Evolutionary conservation across 164 flowering plant species (phyloP).

Genomic region (Vitis riparia): DNA sequence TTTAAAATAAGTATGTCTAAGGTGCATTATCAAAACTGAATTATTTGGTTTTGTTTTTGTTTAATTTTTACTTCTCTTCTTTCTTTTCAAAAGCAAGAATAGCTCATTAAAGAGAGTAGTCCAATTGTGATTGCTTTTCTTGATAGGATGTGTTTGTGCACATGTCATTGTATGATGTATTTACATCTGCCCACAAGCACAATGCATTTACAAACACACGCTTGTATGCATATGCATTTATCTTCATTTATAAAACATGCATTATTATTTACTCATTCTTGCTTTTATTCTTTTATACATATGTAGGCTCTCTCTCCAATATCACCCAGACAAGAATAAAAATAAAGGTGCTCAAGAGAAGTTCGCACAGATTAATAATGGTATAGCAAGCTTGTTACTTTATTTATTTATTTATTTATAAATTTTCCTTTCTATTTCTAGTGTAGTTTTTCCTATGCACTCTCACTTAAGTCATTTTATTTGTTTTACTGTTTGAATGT

Average conservation of each 20-base stretch:
- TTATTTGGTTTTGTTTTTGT: too few species aligned
- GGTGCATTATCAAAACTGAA: too few species aligned
- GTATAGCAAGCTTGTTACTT: constrained; percentile 38
- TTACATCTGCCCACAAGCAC: background rate
- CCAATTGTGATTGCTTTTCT: background rate
- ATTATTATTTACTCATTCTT: background rate
- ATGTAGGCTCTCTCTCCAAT: constrained; percentile 81
- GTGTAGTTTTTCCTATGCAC: background rate
- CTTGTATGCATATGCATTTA: background rate
- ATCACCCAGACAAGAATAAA: constrained; percentile 97
- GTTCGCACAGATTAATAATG: constrained; percentile 88
- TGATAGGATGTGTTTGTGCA: background rate
- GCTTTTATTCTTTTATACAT: background rate
- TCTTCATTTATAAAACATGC: background rate
- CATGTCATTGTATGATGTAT: background rate
- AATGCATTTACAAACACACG: too few species aligned
- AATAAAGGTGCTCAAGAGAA: constrained; percentile 86
- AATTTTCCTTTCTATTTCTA: background rate
- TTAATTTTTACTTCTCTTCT: too few species aligned
- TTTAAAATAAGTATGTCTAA: too few species aligned
- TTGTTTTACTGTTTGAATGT: too few species aligned
- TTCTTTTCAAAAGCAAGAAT: too few species aligned
- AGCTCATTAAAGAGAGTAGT: too few species aligned
- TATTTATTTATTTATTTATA: background rate
- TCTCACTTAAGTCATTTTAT: background rate